Conservation (phyloP, 495 filamentous ascomycete species). For the Aspergillus panamensis region DNA sequence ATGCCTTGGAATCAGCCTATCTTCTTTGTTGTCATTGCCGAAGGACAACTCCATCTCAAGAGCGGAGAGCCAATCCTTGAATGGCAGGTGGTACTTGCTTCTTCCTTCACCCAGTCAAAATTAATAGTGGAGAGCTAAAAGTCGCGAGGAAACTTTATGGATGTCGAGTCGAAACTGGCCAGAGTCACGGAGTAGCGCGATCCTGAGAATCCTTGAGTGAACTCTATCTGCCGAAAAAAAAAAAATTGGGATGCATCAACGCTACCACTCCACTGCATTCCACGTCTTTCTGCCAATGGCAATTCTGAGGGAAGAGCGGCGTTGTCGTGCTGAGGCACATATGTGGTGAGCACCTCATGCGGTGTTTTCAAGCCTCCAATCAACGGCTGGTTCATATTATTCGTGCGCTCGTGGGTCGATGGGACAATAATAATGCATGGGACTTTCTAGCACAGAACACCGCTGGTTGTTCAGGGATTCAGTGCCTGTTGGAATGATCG, state of each 20-base stretch:
- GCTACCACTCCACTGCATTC: not conserved
- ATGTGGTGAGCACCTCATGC: not conserved
- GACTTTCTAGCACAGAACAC: conserved; percentile 4
- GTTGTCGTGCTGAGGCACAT: not conserved
- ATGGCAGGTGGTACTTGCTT: not conserved
- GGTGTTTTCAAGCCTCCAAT: no score
- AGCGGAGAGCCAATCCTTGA: conserved; percentile 1
- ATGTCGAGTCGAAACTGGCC: not conserved
- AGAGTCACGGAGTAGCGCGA: conserved; percentile 1
- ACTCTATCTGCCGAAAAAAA: conserved; percentile 10
- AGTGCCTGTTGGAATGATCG: not conserved
- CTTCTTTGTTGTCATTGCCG: not conserved
- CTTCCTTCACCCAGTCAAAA: not conserved
- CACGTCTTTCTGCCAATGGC: conserved; percentile 1
- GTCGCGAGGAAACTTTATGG: not conserved
- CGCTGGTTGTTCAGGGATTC: not conserved
- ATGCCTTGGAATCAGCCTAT: conserved; percentile 1
- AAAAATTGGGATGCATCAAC: not conserved
- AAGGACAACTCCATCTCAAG: not conserved
- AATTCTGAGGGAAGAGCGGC: not conserved
- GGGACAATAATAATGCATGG: conserved; percentile 13
- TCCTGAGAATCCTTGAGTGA: conserved; percentile 7
- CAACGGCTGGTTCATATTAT: not conserved
- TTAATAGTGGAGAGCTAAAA: not conserved
- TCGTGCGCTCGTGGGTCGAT: conserved; percentile 4